These are phyloP conservation scores for Scedosporium apiospermum DNA, from an alignment of 2,329 filamentous ascomycete species.

Conservation along the genomic window DNA sequence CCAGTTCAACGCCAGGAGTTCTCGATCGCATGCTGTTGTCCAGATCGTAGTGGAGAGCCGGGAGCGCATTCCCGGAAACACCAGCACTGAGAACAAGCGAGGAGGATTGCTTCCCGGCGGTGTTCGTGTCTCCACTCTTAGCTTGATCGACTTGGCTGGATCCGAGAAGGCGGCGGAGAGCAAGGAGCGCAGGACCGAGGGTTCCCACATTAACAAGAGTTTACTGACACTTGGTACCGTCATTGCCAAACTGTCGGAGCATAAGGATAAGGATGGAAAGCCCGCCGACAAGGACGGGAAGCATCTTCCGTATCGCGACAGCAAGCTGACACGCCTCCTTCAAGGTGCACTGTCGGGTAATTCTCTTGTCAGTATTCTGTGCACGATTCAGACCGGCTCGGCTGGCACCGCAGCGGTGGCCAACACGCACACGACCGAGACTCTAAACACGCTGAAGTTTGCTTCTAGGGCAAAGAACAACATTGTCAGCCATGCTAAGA, in stretches of 20 bases:
- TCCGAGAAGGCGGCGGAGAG: constrained; percentile 93
- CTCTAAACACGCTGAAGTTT: constrained; percentile 93
- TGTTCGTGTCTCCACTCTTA: constrained; percentile 89
- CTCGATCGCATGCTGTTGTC: constrained; percentile 94
- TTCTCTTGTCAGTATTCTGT: constrained; percentile 93
- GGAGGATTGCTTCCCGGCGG: constrained; percentile 70
- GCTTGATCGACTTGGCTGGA: constrained; percentile 90
- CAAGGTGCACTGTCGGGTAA: constrained; percentile 89
- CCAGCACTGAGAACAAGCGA: constrained; percentile 50
- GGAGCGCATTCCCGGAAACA: constrained; percentile 61
- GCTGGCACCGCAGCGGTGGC: constrained; percentile 60
- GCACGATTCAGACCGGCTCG: constrained; percentile 85
- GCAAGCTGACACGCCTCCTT: constrained; percentile 86
- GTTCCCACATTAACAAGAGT: constrained; percentile 98
- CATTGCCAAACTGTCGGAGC: constrained; percentile 82
- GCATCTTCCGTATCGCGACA: constrained; percentile 93
- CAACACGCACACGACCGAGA: constrained; percentile 74
- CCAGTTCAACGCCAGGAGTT: constrained; percentile 94
- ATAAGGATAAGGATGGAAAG: constrained; percentile 73
- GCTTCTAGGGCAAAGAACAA: constrained; percentile 95
- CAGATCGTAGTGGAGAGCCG: constrained; percentile 97
- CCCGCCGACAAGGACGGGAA: constrained; percentile 72
- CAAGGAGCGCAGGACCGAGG: constrained; percentile 88
- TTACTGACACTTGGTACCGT: constrained; percentile 90
- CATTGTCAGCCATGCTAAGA: constrained; percentile 94